phyloP scores from a whole-genome alignment of 257 asterid species.

The Buddleja alternifolia region DNA sequence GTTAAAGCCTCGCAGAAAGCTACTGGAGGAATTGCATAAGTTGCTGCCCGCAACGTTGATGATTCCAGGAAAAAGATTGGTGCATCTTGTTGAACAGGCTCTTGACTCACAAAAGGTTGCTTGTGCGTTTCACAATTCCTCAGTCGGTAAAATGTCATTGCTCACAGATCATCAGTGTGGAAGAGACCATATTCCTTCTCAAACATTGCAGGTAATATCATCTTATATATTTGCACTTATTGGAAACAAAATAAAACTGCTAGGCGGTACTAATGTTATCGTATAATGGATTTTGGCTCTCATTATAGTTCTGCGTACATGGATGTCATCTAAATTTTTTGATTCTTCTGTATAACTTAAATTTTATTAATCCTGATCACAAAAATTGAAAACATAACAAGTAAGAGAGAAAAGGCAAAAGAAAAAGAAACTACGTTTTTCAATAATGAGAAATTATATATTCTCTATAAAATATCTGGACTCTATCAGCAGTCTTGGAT shows the following conservation, averaged over 20 bases:
- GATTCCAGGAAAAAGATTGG: conserved; percentile 72
- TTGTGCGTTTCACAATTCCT: conserved; percentile 81
- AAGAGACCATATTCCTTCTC: conserved; percentile 72
- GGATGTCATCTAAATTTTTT: background rate
- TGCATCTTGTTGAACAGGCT: conserved; percentile 87
- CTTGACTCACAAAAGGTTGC: conserved; percentile 70
- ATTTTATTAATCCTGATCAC: background rate
- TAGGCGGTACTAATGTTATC: background rate
- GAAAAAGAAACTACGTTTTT: too few relatives aligned
- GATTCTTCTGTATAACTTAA: background rate
- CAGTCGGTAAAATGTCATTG: conserved; percentile 64
- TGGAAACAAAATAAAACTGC: background rate
- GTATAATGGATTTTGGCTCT: background rate
- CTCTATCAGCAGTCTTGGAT: too few relatives aligned
- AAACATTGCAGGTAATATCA: conserved; percentile 65
- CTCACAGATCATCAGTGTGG: conserved; percentile 81
- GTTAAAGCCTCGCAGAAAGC: conserved; percentile 49
- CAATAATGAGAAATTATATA: too few relatives aligned
- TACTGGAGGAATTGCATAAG: conserved; percentile 70
- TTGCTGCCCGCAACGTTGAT: conserved; percentile 75
- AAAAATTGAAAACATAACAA: background rate
- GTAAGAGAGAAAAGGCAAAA: background rate
- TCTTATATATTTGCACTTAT: conserved; percentile 14
- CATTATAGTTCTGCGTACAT: background rate
- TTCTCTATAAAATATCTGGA: too few relatives aligned